phyloP scores from a whole-genome alignment of 306 rosid species.

The Hippophae gyantsensis region DNA sequence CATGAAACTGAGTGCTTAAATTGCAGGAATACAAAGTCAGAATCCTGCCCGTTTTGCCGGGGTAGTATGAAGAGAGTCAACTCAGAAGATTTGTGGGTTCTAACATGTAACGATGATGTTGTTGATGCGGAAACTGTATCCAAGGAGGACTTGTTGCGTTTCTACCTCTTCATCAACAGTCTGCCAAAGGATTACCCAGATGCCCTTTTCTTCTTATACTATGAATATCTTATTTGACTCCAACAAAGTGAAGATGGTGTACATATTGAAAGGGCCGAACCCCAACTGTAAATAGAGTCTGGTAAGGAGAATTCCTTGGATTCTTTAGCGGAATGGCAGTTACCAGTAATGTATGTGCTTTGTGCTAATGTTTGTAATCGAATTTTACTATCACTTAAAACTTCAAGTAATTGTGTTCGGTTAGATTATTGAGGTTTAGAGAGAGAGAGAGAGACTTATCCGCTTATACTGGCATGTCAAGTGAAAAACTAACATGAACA shows the following conservation, averaged over 20 bases:
- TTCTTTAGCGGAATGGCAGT: no score
- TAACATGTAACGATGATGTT: constrained; percentile 40
- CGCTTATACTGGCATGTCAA: no score
- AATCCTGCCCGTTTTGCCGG: constrained; percentile 83
- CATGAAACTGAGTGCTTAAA: not conserved
- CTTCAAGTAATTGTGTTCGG: no score
- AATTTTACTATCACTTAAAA: no score
- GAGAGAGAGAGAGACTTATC: no score
- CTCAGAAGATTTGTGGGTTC: constrained; percentile 70
- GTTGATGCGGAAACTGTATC: constrained; percentile 44
- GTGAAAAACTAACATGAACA: no score
- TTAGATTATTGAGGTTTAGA: no score
- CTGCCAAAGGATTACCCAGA: constrained; percentile 59
- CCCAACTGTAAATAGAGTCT: constrained; percentile 19
- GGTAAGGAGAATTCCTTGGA: not conserved
- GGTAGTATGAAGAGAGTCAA: constrained; percentile 58
- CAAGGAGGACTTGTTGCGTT: constrained; percentile 49
- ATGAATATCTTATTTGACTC: constrained; percentile 47
- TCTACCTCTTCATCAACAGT: constrained; percentile 48
- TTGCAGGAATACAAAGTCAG: constrained; percentile 58
- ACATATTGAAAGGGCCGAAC: constrained; percentile 17
- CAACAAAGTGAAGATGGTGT: constrained; percentile 13
- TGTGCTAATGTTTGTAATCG: no score
- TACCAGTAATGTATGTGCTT: no score
- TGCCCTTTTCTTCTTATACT: constrained; percentile 49